Evolutionary conservation across 371 early-diverging fungal species (phyloP), one percentile per base, ranked within the genome.

Genomic region (Saksenaea oblongispora): DNA sequence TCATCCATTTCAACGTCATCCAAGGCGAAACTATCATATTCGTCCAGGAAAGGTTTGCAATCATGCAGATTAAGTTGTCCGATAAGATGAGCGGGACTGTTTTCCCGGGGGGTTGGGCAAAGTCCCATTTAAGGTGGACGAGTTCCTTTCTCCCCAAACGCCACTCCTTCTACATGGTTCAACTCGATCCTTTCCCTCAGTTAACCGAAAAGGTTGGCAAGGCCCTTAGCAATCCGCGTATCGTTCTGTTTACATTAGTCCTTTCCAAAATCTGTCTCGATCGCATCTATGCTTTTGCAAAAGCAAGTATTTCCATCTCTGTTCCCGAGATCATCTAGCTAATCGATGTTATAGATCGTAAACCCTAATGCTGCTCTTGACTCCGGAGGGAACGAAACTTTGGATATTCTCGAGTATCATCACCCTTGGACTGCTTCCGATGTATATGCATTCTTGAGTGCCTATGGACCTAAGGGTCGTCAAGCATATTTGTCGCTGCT

Each of bases 341-440:
- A 53, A 27, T 7, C 47, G 28, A 47, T 31, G 7, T 10, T 5
- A 13, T 59, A 81, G 81, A 72, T 78, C 59, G 66, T 76, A 37
- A 81, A 81, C 56, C 81, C 81, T 24, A 61, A 74, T 61, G 59
- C 63, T 5, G 67, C 63, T 37, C 53, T 68, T 34, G 78, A 74
- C 34, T 42, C 64, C 37, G 56, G 42, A 1, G 76, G 78, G 7
- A 65, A 74, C 17, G 61, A 74, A 15, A 76, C 70, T 0, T 61
- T 81, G 31, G 81, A 81, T 61, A 70, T 81, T 62, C 59, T 81
- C 17, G 81, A 81, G 54, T 81, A 81, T 42, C 63, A 76, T 54
- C 57, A 69, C 34, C 76, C 76, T 15, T 24, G 58, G 34, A 70
- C 75, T 17, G 59, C 73, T 8, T 61, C 63, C n/a, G 73, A 76